Conservation (phyloP, 2,329 filamentous ascomycete genomes). For the Aspergillus sp. region DNA sequence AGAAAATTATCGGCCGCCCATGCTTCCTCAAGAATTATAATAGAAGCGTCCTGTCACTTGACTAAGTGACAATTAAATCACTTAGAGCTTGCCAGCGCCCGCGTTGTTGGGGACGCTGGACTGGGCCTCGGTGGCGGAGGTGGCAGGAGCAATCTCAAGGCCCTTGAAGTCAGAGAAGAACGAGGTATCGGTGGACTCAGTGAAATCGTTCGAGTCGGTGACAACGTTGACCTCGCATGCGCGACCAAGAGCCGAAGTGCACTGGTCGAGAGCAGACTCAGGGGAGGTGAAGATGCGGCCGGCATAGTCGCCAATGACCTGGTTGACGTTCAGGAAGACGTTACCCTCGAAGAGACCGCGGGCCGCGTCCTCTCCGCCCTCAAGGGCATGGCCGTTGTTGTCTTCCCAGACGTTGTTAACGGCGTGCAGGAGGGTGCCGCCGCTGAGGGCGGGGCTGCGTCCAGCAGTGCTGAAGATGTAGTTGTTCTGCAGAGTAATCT, state of each 20-base stretch:
- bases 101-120: background rate
- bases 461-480: conserved; percentile 59
- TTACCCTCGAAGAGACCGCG: conserved; percentile 47
- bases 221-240: conserved; percentile 14
- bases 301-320: conserved; percentile 29
- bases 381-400: conserved; percentile 47
- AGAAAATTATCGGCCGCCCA: too few species aligned
- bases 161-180: conserved; percentile 8
- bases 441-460: conserved; percentile 55
- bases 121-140: background rate
- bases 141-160: conserved; percentile 6
- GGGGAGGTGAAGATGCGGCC: conserved; percentile 22
- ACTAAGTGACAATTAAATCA: too few species aligned
- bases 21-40: too few species aligned
- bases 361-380: conserved; percentile 14
- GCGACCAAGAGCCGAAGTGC: conserved; percentile 22
- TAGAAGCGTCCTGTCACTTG: too few species aligned
- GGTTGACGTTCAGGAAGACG: conserved; percentile 40
- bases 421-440: conserved; percentile 56
- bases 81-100: background rate
- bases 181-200: background rate
- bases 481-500: conserved; percentile 58
- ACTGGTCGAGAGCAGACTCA: conserved; percentile 19
- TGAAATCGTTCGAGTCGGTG: conserved; percentile 3
- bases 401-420: conserved; percentile 36